Evolutionary conservation across 2,329 filamentous ascomycete genomes (phyloP), one percentile per base, ranked within the genome.

Genomic region (Aspergillus versicolor): DNA sequence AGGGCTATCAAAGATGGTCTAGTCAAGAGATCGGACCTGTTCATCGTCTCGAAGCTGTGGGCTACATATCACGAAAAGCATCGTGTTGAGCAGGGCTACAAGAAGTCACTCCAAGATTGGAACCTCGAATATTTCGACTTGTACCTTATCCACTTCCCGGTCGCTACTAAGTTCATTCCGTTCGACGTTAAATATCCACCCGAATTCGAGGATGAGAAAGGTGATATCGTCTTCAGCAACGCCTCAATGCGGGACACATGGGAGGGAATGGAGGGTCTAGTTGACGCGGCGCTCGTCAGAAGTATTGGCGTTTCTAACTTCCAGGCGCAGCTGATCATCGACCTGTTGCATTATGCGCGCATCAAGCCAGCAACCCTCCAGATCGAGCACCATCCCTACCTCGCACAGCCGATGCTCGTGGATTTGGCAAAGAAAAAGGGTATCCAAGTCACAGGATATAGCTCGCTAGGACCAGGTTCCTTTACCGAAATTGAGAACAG

Each of bases 1-100:
- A 88, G 88, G 65, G 90, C 90, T 68, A 91, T 93, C 77, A 83
- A 88, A 70, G 90, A 94, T 9, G 89, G 90, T 44, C 75, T 93
- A 57, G 89, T 92, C 66, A 91, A 88, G 81, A 88, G 90, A 59
- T 86, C 90, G 76, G 91, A 96, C 22, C 88, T 96, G 72, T 96
- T 96, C 84, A 87, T 96, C 71, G 89, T 92, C 63, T 91, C 88
- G 76, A 96, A 96, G 82, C 88, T 96, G 57, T 96, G 92, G 91
- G 92, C 93, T 80, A 88, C 87, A 64, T 96, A 92, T 84, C 91
- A 96, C 81, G 88, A 93, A 69, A 82, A 82, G 66, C 87, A 93
- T 65, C 83, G 84, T 66, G 90, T 92, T 61, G 85, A 88, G 77
- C 86, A 71, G 83, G 81, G 75, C 85, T 19, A 85, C 75, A 88